Evolutionary conservation across 2,329 filamentous ascomycete genomes (phyloP), one percentile per base, ranked within the genome.

Genomic region (Cytospora chrysosperma): DNA sequence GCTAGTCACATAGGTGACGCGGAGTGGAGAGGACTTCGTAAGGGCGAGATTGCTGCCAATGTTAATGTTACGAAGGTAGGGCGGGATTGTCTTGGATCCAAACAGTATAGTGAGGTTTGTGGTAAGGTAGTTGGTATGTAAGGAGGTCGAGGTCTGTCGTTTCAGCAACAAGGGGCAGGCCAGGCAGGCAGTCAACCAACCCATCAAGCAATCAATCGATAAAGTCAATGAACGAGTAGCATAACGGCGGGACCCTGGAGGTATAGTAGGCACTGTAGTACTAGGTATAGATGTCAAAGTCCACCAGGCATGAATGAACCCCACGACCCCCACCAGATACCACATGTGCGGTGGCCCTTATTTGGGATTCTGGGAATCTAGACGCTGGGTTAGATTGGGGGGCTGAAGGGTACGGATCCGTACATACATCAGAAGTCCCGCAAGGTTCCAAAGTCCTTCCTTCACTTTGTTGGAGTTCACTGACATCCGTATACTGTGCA

Each of bases 81-180:
- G 34, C 52, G 47, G 52, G 52, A 12, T 57, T 62, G 56, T 53
- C 49, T 58, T 57, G 55, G 3, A 21, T 47, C 21, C 4, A 19
- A n/a, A 49, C 43, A 51, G 50, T 28, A 24, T 49, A 30, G 40
- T 49, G 24, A 57, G 40, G 9, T 21, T 4, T n/a, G n/a, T n/a
- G 12, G 2, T 47, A 9, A 12, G n/a, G 10, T 47, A 13, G 37
- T 43, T 40, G 37, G 43, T 47, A 24, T 24, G 43, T 47, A 21
- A 47, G n/a, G n/a, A 21, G 43, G 43, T 47, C 9, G 43, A 47
- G 43, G 43, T 24, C 24, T 19, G 43, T 19, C 43, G 43, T 47
- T 47, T 47, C 43, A 47, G 40, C 40, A 47, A 47, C 43, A 47
- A 47, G 43, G 43, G 43, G 43, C 43, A 12, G n/a, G 15, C 5